These are phyloP conservation scores for Plasmodium knowlesi DNA, from an alignment of 169 alveolate genomes.

Conservation along the genomic window DNA sequence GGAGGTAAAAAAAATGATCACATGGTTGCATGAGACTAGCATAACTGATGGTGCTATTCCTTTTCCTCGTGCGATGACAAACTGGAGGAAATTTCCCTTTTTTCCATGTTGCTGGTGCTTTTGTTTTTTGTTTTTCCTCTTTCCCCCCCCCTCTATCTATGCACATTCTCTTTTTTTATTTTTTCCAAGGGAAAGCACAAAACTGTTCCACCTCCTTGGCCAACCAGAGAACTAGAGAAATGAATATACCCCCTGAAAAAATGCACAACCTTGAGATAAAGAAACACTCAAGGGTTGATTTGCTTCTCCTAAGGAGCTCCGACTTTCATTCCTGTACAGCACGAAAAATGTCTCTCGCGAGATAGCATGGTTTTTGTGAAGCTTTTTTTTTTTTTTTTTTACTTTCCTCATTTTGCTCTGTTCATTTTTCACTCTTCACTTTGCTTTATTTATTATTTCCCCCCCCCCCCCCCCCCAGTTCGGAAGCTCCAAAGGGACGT, in stretches of 20 bases:
- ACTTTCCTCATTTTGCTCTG: not conserved
- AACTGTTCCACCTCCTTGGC: not conserved
- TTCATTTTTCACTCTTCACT: not conserved
- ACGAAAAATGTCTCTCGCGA: not conserved
- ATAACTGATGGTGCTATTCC: not conserved
- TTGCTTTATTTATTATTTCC: not conserved
- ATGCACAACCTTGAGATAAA: constrained; percentile 15
- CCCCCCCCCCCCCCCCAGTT: no score
- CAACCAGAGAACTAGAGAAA: not conserved
- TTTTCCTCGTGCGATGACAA: not conserved
- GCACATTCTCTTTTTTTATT: not conserved
- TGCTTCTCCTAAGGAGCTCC: constrained; percentile 15
- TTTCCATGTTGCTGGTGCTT: not conserved
- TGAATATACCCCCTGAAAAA: not conserved
- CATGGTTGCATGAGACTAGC: not conserved
- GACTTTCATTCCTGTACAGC: constrained; percentile 5
- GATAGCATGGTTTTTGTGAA: not conserved
- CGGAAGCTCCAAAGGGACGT: constrained; percentile 13
- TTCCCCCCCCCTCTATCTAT: not conserved
- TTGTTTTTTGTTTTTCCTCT: not conserved
- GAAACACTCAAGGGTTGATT: constrained; percentile 13
- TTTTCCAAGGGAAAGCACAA: not conserved
- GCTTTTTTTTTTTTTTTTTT: not conserved
- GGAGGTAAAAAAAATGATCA: not conserved
- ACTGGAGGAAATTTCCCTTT: not conserved